Conservation (phyloP, 2,329 filamentous ascomycete genomes). For the Fusarium keratoplasticum region DNA sequence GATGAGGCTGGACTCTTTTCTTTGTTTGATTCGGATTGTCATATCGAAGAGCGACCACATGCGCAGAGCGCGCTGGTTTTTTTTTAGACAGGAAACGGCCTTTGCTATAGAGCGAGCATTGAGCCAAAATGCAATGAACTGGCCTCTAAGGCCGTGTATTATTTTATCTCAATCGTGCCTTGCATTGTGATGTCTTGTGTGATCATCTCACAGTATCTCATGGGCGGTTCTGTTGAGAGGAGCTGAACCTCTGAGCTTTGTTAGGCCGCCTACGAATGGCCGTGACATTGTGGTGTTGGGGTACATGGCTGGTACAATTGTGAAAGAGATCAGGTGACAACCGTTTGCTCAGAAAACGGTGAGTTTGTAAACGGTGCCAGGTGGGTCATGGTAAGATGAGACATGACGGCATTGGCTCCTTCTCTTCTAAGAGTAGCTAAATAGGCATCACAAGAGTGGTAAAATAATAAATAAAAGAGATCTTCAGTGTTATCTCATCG, state of each 20-base stretch:
- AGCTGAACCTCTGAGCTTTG: not conserved
- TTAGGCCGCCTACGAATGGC: not conserved
- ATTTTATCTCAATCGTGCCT: not conserved
- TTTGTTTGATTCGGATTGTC: conserved; percentile 24
- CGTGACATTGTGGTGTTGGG: not conserved
- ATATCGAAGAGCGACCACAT: conserved; percentile 12
- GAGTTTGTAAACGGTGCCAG: conserved; percentile 8
- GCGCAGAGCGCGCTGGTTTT: conserved; percentile 5
- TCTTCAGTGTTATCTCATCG: not conserved
- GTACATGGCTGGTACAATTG: not conserved
- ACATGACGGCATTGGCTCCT: not conserved
- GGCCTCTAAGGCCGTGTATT: conserved; percentile 22
- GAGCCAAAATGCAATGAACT: conserved; percentile 30
- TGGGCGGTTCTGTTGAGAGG: not conserved
- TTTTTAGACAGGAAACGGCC: conserved; percentile 8
- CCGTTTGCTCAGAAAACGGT: conserved; percentile 3
- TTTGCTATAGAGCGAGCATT: conserved; percentile 37
- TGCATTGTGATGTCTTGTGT: not conserved
- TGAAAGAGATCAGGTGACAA: not conserved
- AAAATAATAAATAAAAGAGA: not conserved
- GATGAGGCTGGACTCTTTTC: conserved; percentile 1
- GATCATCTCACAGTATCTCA: not conserved
- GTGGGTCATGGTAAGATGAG: not conserved
- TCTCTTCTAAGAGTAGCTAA: not conserved
- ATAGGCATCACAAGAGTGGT: not conserved